Base-by-base conservation (phyloP, 148 eudicot species). In the Nyssa sinensis region DNA sequence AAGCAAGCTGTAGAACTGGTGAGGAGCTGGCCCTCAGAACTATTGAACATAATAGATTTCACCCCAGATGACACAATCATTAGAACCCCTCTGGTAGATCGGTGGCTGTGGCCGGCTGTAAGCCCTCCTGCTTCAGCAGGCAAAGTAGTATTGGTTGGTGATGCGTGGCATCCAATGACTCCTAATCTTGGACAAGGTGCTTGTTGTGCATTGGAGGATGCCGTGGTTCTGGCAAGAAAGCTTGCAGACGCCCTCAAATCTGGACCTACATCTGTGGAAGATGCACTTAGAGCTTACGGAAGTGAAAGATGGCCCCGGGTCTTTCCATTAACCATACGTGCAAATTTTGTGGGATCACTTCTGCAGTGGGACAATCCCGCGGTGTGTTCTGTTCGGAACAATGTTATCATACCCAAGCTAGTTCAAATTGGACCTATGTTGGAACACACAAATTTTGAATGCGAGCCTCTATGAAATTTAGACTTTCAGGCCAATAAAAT, bases 161-260 rank as follows among this genome's bases (percentile, higher is more conserved):
- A 96, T 67, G 99, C 99, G 2, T 96, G 99, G 99, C 99, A 96
- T 67, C 98, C 98, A 0, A 96, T 96, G 98, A 93, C 99, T 49
- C 99, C 99, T 10, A 96, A 93, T 84, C 93, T 93, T 0, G 99
- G 98, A 30, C 98, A 96, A 84, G 99, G 99, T 14, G 99, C 91
- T 12, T 96, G 98, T 62, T 87, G 91, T 79, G 98, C 99, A 0
- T 70, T 96, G 33, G 99, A 91, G 66, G 99, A 96, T 67, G 81
- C 99, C 0, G 82, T 96, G 3, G 85, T 89, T 70, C 74, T 96
- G 78, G 82, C 91, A 14, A 84, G 77, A 75, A 93, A 87, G 75
- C 71, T 95, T 0, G 83, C 85, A 2, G 69, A 62, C 2, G 89
- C 94, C 9, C 76, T 92, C 49, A 86, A 71, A 37, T 35, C 70